Evolutionary conservation across 768 basidiomycete genomes (phyloP), one percentile per base, ranked within the genome.

Genomic region (Pleurotus tuoliensis): DNA sequence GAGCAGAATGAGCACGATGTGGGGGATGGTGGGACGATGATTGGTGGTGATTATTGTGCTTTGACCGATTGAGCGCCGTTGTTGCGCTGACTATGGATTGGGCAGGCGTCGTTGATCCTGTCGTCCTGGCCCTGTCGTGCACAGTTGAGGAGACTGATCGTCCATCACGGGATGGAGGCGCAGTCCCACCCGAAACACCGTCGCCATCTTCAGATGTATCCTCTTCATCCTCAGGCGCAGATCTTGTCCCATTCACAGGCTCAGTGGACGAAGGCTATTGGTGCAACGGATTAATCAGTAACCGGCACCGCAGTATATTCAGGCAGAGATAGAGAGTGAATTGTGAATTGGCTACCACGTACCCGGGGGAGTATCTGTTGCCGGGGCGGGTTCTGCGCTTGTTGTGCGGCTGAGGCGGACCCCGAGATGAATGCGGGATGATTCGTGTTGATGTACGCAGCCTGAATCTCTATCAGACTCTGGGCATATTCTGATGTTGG

Each of bases 391-490:
- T 69, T 64, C 34, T 65, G 61, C 25, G 73, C 69, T 52, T 82
- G 76, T 61, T 82, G 79, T 51, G 84, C 78, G 57, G 83, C 82
- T 8, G 77, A 67, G 43, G 88, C 82, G 37, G 90, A 90, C 8
- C 90, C 89, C 16, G 88, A 78, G 56, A 95, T 87, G 71, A 98
- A 98, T 30, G 91, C 83, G 5, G 97, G 97, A 68, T 99, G 97
- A 69, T 98, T 98, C 56, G 95, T 98, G 70, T 99, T 99, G 79
- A 99, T 98, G 68, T 99, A 99, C 9, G 97, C 95, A 1, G 94
- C 94, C 71, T 99, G 97, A 48, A 99, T 99, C 63, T 88, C 85
- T 63, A 99, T 98, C 64, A 99, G 77, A 66, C 92, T 94, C 62
- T 93, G 90, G 0, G 95, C 89, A 70, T 98, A 98, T n/a, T 94